Percentiles rank a stretch among this genome's conserved stretches.
These are phyloP conservation scores for Croton laevigatus DNA, from an alignment of 441 rosid genomes.

Conservation along the genomic window DNA sequence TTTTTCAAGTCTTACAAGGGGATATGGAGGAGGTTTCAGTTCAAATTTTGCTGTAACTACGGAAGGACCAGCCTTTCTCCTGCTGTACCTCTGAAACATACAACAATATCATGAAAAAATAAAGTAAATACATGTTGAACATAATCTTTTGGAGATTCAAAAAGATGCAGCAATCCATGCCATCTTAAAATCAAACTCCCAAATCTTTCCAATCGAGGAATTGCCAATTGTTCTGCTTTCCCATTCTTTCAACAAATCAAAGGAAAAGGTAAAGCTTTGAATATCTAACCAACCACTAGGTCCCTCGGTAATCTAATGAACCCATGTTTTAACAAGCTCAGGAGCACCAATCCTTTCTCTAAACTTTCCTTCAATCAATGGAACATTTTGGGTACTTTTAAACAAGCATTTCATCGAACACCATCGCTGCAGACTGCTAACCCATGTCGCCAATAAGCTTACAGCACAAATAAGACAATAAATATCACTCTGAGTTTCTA, in stretches of 20 bases:
- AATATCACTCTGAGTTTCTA: neutral
- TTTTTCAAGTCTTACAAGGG: slow-evolving; percentile 45
- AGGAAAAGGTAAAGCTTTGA: neutral
- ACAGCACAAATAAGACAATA: neutral
- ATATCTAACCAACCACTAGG: neutral
- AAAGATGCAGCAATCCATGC: neutral
- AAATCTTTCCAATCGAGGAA: neutral
- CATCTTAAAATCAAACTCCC: neutral
- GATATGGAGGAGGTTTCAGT: slow-evolving; percentile 83
- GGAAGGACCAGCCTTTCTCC: slow-evolving; percentile 30
- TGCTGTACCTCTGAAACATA: slow-evolving; percentile 34
- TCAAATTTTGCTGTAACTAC: slow-evolving; percentile 53
- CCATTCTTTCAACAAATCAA: no score
- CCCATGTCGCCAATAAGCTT: neutral
- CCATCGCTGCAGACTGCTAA: slow-evolving; percentile 9
- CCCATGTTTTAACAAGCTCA: neutral
- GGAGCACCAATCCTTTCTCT: neutral
- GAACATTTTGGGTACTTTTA: neutral
- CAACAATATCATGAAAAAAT: neutral
- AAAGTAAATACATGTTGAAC: neutral
- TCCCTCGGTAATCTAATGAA: neutral
- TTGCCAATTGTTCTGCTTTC: neutral
- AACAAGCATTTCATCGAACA: slow-evolving; percentile 43
- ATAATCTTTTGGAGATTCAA: neutral
- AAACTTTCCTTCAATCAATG: neutral